Evolutionary conservation across 306 rosid genomes (phyloP).

Genomic region (Bauhinia variegata): DNA sequence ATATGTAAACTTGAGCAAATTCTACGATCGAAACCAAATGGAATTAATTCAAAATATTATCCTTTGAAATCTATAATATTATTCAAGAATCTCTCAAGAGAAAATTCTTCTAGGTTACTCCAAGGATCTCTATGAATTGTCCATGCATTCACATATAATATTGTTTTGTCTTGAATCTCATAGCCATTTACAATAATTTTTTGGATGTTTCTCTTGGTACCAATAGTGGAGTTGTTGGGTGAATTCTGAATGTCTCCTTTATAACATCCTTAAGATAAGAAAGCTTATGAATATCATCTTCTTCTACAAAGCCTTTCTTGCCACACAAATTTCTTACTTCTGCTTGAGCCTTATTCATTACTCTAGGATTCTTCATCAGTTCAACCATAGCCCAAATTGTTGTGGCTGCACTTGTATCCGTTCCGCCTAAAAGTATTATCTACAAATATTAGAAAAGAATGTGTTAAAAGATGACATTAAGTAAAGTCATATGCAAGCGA

Average conservation of each 20-base stretch:
- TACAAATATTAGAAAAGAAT: not conserved
- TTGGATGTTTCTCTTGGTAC: constrained; percentile 20
- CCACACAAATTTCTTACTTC: constrained; percentile 6
- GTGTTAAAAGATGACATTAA: too few relatives aligned
- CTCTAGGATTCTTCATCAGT: not conserved
- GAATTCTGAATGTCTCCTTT: constrained; percentile 31
- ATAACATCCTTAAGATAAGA: constrained; percentile 5
- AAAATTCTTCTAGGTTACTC: not conserved
- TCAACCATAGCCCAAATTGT: not conserved
- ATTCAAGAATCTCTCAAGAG: constrained; percentile 1
- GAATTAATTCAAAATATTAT: constrained; percentile 17
- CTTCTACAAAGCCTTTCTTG: not conserved
- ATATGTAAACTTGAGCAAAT: not conserved
- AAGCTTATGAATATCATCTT: constrained; percentile 14
- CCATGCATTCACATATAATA: constrained; percentile 17
- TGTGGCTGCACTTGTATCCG: constrained; percentile 11
- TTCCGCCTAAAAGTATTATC: constrained; percentile 4
- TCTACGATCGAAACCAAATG: constrained; percentile 22
- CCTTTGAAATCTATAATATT: not conserved
- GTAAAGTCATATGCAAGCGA: too few relatives aligned
- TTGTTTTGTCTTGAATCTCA: not conserved
- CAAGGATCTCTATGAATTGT: constrained; percentile 9
- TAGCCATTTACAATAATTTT: not conserved
- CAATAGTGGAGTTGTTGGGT: not conserved
- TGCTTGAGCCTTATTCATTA: constrained; percentile 27